Evolutionary conservation across 2,329 filamentous ascomycete genomes (phyloP).

Genomic region (Akanthomyces dipterigenus): DNA sequence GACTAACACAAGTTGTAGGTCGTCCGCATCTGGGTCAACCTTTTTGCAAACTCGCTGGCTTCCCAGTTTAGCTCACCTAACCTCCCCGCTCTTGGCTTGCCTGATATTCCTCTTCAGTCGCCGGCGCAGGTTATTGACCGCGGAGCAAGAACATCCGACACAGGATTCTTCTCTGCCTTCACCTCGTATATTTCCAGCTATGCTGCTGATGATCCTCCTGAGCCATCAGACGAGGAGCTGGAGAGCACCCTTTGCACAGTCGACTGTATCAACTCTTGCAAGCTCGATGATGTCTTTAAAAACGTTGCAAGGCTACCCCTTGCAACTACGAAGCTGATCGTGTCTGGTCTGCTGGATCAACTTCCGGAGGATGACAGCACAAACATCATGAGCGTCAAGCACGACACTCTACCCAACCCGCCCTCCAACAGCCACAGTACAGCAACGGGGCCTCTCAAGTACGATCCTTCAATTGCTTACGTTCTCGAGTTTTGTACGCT

Average conservation of each 20-base stretch:
- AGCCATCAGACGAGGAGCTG: conserved; percentile 93
- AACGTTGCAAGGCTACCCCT: conserved; percentile 58
- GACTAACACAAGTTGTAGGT: conserved; percentile 51
- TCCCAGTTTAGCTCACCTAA: conserved; percentile 65
- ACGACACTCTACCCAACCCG: conserved; percentile 63
- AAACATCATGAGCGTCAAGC: conserved; percentile 80
- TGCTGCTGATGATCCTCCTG: conserved; percentile 92
- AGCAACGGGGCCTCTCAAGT: conserved; percentile 45
- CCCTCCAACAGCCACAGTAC: conserved; percentile 45
- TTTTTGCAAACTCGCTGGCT: conserved; percentile 92
- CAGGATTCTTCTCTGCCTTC: conserved; percentile 86
- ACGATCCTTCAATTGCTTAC: conserved; percentile 83
- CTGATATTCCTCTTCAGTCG: conserved; percentile 80
- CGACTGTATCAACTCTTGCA: conserved; percentile 87
- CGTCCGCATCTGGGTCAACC: conserved; percentile 85
- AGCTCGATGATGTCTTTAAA: conserved; percentile 71
- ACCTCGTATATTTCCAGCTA: conserved; percentile 98
- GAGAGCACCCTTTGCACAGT: conserved; percentile 93
- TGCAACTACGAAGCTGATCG: conserved; percentile 26
- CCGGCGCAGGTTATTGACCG: conserved; percentile 91
- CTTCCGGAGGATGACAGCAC: conserved; percentile 77
- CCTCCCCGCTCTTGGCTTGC: conserved; percentile 61
- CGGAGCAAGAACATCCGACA: conserved; percentile 68
- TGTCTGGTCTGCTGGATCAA: conserved; percentile 69
- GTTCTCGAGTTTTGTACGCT: conserved; percentile 87